Base-by-base conservation (phyloP, 768 basidiomycete genomes). In the Sistotremastrum niveocremeum region DNA sequence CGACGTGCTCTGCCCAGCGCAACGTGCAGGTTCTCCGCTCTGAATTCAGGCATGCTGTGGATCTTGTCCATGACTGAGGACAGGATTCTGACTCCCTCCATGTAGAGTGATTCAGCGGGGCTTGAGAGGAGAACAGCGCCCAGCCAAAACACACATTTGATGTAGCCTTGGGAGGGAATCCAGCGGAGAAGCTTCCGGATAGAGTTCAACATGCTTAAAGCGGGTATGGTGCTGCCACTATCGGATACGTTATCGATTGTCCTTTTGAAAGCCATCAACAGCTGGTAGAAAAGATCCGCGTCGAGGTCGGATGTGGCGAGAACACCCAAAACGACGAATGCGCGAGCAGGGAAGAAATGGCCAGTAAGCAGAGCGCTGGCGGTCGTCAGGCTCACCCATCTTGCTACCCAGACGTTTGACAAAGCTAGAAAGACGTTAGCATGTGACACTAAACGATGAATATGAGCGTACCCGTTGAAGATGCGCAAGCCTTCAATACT, bases 261-360 rank as follows among this genome's bases (percentile, higher is more conserved):
- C 0, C 73, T 79, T 51, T 75, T 77, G 61, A 93, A 79, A 1
- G 91, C 87, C 5, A 91, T 84, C 6, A 93, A 74, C 62, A 94
- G 88, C 58, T 95, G 91, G 54, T 93, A 94, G 45, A 94, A 67
- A 52, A 91, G 77, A 57, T 95, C 91, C 50, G 93, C 91, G 52
- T 95, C 91, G 37, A 91, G 84, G 29, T 90, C 86, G 2, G 81
- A 73, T 3, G 75, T 75, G 10, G 86, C 81, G n/a, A 93, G 71
- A n/a, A 74, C 71, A 3, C 85, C 85, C 6, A 95, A 72, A 3
- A 83, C 78, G 33, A 84, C 74, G 60, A 93, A 94, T 0, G 88
- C 84, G 7, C 87, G 79, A 2, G 83, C 79, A 0, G 87, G 82
- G 3, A 85, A 87, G 41, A 83, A 73, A 56, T 94, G 91, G 20